A percentile compares a stretch with the other conserved stretches of the same genome.
phyloP scores from a whole-genome alignment of 2,329 filamentous ascomycete genomes.

The Ophiostoma perfectum region DNA sequence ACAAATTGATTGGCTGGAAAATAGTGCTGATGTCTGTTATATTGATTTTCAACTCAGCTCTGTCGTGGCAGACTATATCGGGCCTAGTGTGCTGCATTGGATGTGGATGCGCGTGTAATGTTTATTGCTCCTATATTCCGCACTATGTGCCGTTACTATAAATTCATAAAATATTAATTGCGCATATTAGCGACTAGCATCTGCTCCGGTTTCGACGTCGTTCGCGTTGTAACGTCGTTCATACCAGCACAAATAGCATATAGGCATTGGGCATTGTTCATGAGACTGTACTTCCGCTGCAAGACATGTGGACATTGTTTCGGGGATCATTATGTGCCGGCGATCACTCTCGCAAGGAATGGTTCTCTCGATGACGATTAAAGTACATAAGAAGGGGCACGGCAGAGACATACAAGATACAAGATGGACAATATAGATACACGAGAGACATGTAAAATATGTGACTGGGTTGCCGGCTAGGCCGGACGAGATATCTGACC shows the following conservation, averaged over 20 bases:
- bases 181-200: too few species aligned
- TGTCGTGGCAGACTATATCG: background rate
- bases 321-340: background rate
- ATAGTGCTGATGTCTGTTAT: slow-evolving; percentile 3
- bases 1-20: slow-evolving; percentile 12
- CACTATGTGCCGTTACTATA: background rate
- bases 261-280: background rate
- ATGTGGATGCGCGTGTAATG: background rate
- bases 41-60: slow-evolving; percentile 21
- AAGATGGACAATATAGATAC: background rate
- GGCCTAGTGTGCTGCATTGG: slow-evolving; percentile 13
- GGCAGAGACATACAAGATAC: background rate
- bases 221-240: too few species aligned
- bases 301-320: background rate
- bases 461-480: background rate
- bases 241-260: too few species aligned
- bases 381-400: background rate
- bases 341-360: background rate
- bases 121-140: background rate
- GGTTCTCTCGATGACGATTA: too few species aligned
- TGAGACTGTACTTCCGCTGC: background rate
- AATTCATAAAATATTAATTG: too few species aligned
- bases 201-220: too few species aligned
- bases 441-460: background rate
- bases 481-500: background rate